These are phyloP conservation scores for Neofusicoccum sp. DNA, from an alignment of 2,329 filamentous ascomycete species.

Conservation along the genomic window DNA sequence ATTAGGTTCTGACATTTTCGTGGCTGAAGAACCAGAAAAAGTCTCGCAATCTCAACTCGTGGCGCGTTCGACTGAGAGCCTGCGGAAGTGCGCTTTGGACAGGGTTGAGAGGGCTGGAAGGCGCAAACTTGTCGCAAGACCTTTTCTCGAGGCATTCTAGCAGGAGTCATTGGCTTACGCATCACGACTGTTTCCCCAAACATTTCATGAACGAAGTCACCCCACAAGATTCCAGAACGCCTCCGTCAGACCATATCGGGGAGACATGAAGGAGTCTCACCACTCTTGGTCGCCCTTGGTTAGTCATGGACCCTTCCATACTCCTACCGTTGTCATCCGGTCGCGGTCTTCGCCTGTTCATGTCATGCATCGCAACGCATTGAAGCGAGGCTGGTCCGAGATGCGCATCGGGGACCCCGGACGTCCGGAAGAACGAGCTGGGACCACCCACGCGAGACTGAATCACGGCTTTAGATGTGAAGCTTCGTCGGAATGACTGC, in stretches of 20 bases:
- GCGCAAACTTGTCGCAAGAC: not conserved
- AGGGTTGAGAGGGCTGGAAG: too few species aligned
- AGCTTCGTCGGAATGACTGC: not conserved
- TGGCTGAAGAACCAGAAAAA: too few species aligned
- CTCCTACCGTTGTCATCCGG: slow-evolving; percentile 4
- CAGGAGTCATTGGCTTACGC: not conserved
- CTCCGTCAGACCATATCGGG: slow-evolving; percentile 3
- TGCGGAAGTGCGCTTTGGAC: too few species aligned
- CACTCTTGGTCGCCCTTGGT: not conserved
- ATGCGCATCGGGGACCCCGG: not conserved
- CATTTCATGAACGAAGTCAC: not conserved
- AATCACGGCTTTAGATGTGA: not conserved
- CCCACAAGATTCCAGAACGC: slow-evolving; percentile 14
- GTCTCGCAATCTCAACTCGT: too few species aligned
- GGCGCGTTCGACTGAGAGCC: too few species aligned
- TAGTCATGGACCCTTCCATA: not conserved
- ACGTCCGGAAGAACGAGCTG: not conserved
- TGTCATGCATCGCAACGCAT: not conserved
- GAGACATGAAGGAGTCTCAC: not conserved
- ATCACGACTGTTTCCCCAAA: not conserved
- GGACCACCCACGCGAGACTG: not conserved
- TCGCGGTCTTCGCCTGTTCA: not conserved
- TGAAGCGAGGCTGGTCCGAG: not conserved
- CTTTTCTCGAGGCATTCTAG: not conserved
- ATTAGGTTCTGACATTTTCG: too few species aligned